Conservation (phyloP, 2,329 filamentous ascomycete genomes). For the Thelonectria olida region DNA sequence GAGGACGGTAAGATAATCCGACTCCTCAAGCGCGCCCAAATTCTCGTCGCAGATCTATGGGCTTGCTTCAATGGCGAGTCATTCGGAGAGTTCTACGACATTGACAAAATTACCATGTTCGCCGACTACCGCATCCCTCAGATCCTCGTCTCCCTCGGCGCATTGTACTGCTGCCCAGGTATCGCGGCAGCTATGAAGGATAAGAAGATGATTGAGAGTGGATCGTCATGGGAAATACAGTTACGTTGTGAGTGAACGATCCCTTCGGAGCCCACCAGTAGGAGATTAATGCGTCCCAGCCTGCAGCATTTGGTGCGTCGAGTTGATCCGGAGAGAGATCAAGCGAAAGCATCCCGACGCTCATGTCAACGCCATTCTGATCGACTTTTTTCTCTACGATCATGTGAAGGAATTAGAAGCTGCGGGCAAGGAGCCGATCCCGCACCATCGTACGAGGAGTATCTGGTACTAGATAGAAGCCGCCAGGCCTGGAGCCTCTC, state of each 20-base stretch:
- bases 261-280: too few species aligned
- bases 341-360: conserved; percentile 74
- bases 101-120: conserved; percentile 98
- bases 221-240: conserved; percentile 84
- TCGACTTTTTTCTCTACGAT: conserved; percentile 98
- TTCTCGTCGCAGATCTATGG: conserved; percentile 95
- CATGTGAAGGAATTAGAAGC: conserved; percentile 86
- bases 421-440: conserved; percentile 63
- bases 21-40: conserved; percentile 93
- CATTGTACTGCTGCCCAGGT: conserved; percentile 83
- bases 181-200: conserved; percentile 76
- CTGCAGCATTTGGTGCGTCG: conserved; percentile 96
- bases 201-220: conserved; percentile 72
- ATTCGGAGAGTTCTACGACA: conserved; percentile 86
- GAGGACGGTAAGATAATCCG: conserved; percentile 78
- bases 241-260: conserved; percentile 69
- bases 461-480: conserved; percentile 81
- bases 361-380: conserved; percentile 85
- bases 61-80: conserved; percentile 87
- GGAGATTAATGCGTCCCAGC: conserved; percentile 54
- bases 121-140: conserved; percentile 97
- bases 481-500: conserved; percentile 16
- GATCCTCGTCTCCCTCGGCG: conserved; percentile 84
- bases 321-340: conserved; percentile 87
- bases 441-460: conserved; percentile 89